Evolutionary conservation across 768 basidiomycete genomes (phyloP).

Genomic region (Saitozyma sp.): DNA sequence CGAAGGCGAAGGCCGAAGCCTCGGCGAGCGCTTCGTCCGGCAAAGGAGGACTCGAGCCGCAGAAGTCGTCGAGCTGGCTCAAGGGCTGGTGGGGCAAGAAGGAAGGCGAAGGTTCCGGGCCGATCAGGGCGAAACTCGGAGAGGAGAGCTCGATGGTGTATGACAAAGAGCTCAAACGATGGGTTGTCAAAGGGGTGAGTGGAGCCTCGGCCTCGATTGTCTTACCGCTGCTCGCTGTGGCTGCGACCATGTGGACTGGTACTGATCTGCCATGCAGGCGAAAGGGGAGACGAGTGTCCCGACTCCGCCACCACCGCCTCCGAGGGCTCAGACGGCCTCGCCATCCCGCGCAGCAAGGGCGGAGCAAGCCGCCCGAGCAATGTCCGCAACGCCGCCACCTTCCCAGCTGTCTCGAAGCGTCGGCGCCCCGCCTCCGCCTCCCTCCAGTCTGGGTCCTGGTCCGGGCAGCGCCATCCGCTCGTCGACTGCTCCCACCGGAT

Average conservation of each 20-base stretch:
- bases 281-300: slow-evolving; percentile 63
- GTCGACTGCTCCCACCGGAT: slow-evolving; percentile 11
- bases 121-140: slow-evolving; percentile 87
- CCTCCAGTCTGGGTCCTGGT: slow-evolving; percentile 8
- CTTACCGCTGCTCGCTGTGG: slow-evolving; percentile 11
- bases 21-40: not conserved
- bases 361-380: slow-evolving; percentile 17
- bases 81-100: slow-evolving; percentile 74
- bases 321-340: slow-evolving; percentile 81
- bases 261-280: slow-evolving; percentile 11
- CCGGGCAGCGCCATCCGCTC: slow-evolving; percentile 2
- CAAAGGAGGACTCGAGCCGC: slow-evolving; percentile 20
- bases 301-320: slow-evolving; percentile 67
- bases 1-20: slow-evolving; percentile 31
- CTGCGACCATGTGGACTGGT: not conserved
- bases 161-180: slow-evolving; percentile 90
- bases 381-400: too few species aligned
- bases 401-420: too few species aligned
- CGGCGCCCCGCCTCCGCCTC: slow-evolving; percentile 22
- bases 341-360: slow-evolving; percentile 54
- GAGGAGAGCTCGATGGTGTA: slow-evolving; percentile 88
- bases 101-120: slow-evolving; percentile 61
- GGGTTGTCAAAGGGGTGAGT: slow-evolving; percentile 89
- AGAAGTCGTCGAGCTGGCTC: slow-evolving; percentile 61
- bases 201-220: too few species aligned